Base-by-base conservation (phyloP, 306 rosid genomes). In the Astragalus membranaceus region DNA sequence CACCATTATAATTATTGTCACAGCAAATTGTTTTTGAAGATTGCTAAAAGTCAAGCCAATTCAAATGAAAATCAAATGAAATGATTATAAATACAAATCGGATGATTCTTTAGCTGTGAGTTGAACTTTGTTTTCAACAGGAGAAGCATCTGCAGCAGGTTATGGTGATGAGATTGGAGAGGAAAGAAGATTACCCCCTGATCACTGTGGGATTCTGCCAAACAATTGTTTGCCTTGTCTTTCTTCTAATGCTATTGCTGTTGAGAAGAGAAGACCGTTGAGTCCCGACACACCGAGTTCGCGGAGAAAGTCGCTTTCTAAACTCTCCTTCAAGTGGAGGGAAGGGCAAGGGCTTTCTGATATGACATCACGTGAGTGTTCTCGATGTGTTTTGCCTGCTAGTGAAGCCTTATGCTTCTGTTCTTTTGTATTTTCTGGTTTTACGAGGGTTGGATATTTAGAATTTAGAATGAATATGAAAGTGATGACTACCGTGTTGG, bases 311-410 rank as follows among this genome's bases (percentile, higher is more conserved):
- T 62, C 78, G 1, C 79, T 83, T 35, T 86, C 91, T 4, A 92
- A 74, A 68, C 86, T 84, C 26, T 94, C 99, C n/a, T 94, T 91
- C 64, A 94, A 94, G 79, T 83, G 82, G 85, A 85, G 74, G 82
- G 97, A 91, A 81, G 91, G 89, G 23, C 70, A 91, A 81, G 91
- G 89, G 23, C 70, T 79, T 44, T 41, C 85, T 6, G 99, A 91
- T 56, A 67, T 54, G 35, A 62, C 72, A 16, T 77, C 69, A 51
- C 47, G 99, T 93, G 88, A 90, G 97, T 85, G 55, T 56, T 67
- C 55, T 54, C 35, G 0, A 20, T 69, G 42, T 63, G 42, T 51
- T 67, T 55, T 6, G 1, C 39, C 35, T n/a, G 26, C 2, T 5
- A 42, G 16, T 10, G 16, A 33, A 48, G 54, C 52, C 16, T 67